phyloP scores from a whole-genome alignment of 2,329 filamentous ascomycete species.

The Lachnellula hyalina region DNA sequence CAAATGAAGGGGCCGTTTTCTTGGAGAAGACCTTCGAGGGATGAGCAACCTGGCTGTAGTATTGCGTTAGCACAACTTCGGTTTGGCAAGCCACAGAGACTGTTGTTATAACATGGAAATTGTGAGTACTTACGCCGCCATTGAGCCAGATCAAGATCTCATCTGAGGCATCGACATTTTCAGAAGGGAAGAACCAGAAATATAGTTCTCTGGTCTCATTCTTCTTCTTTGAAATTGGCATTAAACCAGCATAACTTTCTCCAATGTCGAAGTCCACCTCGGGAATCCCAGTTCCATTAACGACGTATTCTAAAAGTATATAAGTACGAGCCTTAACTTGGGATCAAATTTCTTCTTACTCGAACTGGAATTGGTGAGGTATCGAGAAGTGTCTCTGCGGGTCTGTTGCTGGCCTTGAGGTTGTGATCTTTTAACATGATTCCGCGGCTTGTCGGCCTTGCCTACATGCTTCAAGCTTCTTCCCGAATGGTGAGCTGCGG shows the following conservation, averaged over 20 bases:
- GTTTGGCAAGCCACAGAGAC: background rate
- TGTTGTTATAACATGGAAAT: background rate
- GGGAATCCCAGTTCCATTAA: slow-evolving; percentile 60
- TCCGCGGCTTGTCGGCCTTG: slow-evolving; percentile 13
- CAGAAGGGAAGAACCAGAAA: slow-evolving; percentile 64
- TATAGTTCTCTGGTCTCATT: slow-evolving; percentile 50
- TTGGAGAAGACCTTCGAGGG: slow-evolving; percentile 64
- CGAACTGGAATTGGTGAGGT: slow-evolving; percentile 23
- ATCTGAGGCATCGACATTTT: slow-evolving; percentile 43
- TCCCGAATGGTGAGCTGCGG: slow-evolving; percentile 16
- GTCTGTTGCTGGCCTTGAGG: slow-evolving; percentile 7
- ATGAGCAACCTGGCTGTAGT: slow-evolving; percentile 49
- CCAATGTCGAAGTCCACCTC: slow-evolving; percentile 65
- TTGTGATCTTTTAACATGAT: slow-evolving; percentile 7
- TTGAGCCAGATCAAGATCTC: slow-evolving; percentile 56
- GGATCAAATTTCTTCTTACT: slow-evolving; percentile 15
- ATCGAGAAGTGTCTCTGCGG: slow-evolving; percentile 11
- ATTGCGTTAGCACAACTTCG: slow-evolving; percentile 2
- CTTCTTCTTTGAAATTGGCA: slow-evolving; percentile 49
- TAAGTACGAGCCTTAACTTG: background rate
- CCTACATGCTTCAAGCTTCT: slow-evolving; percentile 24
- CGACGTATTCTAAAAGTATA: slow-evolving; percentile 47
- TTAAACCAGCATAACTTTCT: slow-evolving; percentile 58
- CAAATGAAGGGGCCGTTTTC: slow-evolving; percentile 73
- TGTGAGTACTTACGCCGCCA: slow-evolving; percentile 34